Evolutionary conservation across 352 stramenopile genomes (phyloP).

Genomic region (Pythium guiyangense): DNA sequence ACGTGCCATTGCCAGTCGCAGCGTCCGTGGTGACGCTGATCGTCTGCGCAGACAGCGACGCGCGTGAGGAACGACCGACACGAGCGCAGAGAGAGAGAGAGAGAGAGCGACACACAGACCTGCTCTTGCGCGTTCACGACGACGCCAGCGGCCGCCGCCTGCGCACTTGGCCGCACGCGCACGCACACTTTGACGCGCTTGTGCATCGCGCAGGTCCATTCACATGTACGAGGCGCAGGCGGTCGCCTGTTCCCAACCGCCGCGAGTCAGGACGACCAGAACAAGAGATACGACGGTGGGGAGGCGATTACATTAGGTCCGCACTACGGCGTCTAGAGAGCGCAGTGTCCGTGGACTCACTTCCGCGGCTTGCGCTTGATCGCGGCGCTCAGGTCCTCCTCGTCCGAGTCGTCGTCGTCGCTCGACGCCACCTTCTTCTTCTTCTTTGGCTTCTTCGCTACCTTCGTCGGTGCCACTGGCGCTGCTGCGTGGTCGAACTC

Average conservation of each 20-base stretch:
- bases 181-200: constrained; percentile 74
- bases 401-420: constrained; percentile 44
- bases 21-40: constrained; percentile 63
- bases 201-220: constrained; percentile 36
- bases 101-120: constrained; percentile 9
- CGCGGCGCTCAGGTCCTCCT: constrained; percentile 62
- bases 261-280: no score
- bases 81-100: background rate
- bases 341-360: background rate
- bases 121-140: constrained; percentile 42
- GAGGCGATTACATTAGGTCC: no score
- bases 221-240: no score
- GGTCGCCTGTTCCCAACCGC: no score
- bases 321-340: no score
- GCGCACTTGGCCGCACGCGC: constrained; percentile 36
- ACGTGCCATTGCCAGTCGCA: constrained; percentile 37
- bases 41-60: constrained; percentile 17
- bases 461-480: constrained; percentile 12
- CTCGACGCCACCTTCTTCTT: constrained; percentile 37
- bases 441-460: constrained; percentile 35
- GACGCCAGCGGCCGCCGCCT: constrained; percentile 19
- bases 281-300: no score
- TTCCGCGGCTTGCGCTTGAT: constrained; percentile 63
- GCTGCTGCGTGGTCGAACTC: constrained; percentile 37
- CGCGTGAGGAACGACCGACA: no score